Base-by-base conservation (phyloP, 2,329 filamentous ascomycete species). In the Chaetomiaceae sp. region DNA sequence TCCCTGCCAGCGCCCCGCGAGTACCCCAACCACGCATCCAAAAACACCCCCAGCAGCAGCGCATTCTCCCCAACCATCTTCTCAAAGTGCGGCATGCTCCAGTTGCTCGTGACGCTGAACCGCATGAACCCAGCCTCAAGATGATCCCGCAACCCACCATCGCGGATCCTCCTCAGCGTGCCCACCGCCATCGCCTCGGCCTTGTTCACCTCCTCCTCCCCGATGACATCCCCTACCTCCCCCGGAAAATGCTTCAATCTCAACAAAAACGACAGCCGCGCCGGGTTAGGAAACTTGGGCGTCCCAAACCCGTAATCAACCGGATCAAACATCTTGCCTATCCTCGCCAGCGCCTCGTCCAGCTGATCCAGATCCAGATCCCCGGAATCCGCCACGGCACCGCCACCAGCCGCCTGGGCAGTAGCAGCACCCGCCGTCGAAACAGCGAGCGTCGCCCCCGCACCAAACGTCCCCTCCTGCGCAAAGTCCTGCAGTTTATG, bases 51-150 rank as follows among this genome's bases (percentile, higher is more conserved):
- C 2, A 99, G 74, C 1, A 97, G 78, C 61, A 96, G 86, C 0
- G 89, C 86, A 64, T 99, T 95, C 66, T 97, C 94, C 51, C 90
- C 91, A 9, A 96, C 81, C 80, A 97, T 91, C 75, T 97, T 97
- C 73, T 99, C 94, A 63, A 97, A 99, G 68, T 96, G 91, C 11
- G 94, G 94, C 43, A 97, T 75, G 58, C 87, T 89, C 94, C 94
- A 99, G 70, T 97, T 89, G 14, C 84, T 76, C 0, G 92, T 97
- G 7, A 95, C 87, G 14, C 90, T 95, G 67, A 95, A 96, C 47
- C 92, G 82, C 33, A 77, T 72, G 61, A 83, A 83, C 3, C 81
- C 81, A 6, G 73, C 74, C 1, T 78, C 78, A 8, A 83, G 66
- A 53, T 83, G 81, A 55, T 84, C 81, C 48, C 76, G 71, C 56